Conservation (phyloP, 208 protist species). For the Acanthamoeba culbertsoni region DNA sequence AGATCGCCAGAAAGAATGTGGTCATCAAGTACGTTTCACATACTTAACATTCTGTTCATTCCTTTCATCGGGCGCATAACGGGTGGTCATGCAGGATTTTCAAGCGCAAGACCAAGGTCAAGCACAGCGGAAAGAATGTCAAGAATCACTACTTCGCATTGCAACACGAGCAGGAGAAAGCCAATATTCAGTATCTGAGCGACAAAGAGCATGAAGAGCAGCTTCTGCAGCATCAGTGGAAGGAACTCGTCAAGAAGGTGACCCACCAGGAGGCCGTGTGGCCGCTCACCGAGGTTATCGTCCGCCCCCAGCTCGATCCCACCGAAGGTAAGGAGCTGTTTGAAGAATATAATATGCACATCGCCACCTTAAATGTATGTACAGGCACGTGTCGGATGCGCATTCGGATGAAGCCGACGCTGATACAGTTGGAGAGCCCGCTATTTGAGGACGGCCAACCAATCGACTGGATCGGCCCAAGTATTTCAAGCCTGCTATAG, state of each 20-base stretch:
- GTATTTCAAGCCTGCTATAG: background rate
- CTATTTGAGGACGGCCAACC: background rate
- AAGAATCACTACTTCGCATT: constrained; percentile 27
- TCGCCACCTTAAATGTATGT: background rate
- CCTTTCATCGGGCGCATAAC: too few relatives aligned
- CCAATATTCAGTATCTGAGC: constrained; percentile 22
- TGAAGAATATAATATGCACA: background rate
- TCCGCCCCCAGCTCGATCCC: background rate
- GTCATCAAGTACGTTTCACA: background rate
- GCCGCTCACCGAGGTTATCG: background rate
- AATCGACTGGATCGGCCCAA: background rate
- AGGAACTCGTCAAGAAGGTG: constrained; percentile 44
- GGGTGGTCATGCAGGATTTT: background rate
- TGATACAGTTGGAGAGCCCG: background rate
- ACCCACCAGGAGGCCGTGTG: constrained; percentile 17
- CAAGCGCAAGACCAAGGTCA: background rate
- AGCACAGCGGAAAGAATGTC: background rate
- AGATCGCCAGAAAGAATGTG: constrained; percentile 8
- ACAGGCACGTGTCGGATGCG: constrained; percentile 9
- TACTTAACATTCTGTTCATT: background rate
- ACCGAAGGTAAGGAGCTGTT: constrained; percentile 8
- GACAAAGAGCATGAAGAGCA: background rate
- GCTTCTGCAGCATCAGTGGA: constrained; percentile 31
- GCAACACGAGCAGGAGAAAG: constrained; percentile 2
- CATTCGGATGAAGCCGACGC: constrained; percentile 9